Evolutionary conservation across 169 alveolate species (phyloP), one percentile per base, ranked within the genome.

Genomic region (Eimeria sp.): DNA sequence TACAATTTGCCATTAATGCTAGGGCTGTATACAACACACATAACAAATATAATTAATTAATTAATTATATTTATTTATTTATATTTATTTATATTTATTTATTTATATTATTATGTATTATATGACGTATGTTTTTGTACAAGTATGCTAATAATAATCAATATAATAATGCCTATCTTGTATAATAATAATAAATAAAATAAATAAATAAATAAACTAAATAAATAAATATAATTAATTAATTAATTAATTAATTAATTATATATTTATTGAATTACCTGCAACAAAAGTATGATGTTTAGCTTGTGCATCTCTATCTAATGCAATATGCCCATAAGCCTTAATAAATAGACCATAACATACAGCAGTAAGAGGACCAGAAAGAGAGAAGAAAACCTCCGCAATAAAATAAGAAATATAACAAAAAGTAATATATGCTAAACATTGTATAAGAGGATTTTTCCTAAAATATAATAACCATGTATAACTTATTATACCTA

Each of bases 361-460:
- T 25, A 98, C 99, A 13, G 98, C 98, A 9, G 98, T 96, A n/a
- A 98, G 97, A 10, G 99, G 99, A 0, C 99, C 99, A 4, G 98
- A 97, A 49, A 97, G 94, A 70, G 97, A 96, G 90, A 97, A 93
- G 83, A 90, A 94, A 93, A 95, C 97, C 86, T 98, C 99, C 18
- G 99, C 97, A 7, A 98, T 65, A 89, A 98, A 98, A 95, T 96
- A 98, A 54, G 97, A 84, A 54, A 98, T 93, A 92, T 98, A 97
- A 49, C 95, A 87, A 63, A 95, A 80, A 0, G 97, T 88, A 22
- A 95, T 67, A 76, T 49, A 80, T 3, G 97, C 97, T 13, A 95
- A 78, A 72, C 99, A 97, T 90, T 98, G 99, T 76, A 97, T 97
- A 78, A 95, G 95, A 82, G 97, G 98, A 90, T 97, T 86, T 82